Base-by-base conservation (phyloP, 192 early-diverging fungal species). In the Backusella tarrabulga region DNA sequence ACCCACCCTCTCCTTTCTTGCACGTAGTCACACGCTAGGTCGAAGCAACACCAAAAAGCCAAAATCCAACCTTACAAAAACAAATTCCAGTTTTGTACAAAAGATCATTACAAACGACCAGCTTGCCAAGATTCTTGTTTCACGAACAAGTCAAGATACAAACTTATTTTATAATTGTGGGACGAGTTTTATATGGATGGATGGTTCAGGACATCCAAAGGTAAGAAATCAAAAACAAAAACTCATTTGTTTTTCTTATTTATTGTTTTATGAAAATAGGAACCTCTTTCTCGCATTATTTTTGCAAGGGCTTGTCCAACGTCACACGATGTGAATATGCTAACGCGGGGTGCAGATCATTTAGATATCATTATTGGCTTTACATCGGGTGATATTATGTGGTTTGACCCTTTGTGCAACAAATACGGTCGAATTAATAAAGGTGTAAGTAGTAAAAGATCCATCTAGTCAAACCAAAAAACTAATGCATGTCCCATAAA, bases 301-400 rank as follows among this genome's bases (percentile, higher is more conserved):
- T 91, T 99, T 67, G 82, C 88, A 26, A 88, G 92, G 34, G 91
- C 91, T 41, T 90, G 91, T 66, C 92, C 96, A 1, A 92, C 93
- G 7, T 95, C 93, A 73, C 93, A 96, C 78, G 96, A 95, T 83
- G 90, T 97, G 41, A 97, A 96, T 79, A 72, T 88, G 40, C 76
- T 92, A 19, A 94, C 92, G 2, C 83, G 92, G 15, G 92, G 88
- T 68, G 86, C 81, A 41, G 87, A 93, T 56, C 92, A 90, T 73
- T 79, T 98, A 73, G 95, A 97, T 76, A 86, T 96, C 8, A 88
- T 97, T 29, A 91, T 97, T 82, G 96, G 95, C n/a, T 93, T 90
- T 77, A 86, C 88, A 5, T 90, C 91, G 15, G 94, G 94, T 32
- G 92, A 95, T 76, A 86, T 94, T 46, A 85, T 98, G 38, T 93